Evolutionary conservation across 2,329 filamentous ascomycete genomes (phyloP).

Genomic region (Curvularia sp.): DNA sequence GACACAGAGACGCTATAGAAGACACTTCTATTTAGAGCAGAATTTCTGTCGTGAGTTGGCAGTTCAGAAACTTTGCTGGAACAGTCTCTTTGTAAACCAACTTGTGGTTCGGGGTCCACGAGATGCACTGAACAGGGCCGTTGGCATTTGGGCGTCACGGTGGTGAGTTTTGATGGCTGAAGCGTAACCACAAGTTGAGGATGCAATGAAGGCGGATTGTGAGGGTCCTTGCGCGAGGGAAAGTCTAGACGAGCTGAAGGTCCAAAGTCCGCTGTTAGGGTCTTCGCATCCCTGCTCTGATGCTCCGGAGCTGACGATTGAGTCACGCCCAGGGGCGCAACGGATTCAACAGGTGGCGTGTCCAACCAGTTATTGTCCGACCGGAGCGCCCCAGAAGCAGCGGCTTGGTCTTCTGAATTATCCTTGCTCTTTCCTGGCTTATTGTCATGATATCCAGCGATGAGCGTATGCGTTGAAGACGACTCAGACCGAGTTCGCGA

Average conservation of each 20-base stretch:
- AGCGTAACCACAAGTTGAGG: conserved; percentile 9
- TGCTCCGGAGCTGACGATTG: conserved; percentile 2
- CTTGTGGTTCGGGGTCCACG: conserved; percentile 33
- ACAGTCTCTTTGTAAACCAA: conserved; percentile 24
- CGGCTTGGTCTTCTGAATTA: conserved; percentile 10
- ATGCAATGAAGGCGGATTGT: conserved; percentile 7
- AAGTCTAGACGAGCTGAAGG: conserved; percentile 19
- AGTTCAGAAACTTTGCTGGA: conserved; percentile 21
- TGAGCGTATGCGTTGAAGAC: conserved; percentile 20
- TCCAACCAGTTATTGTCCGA: not conserved
- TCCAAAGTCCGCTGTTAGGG: conserved; percentile 1
- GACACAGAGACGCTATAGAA: conserved; percentile 33
- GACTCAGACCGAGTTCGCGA: conserved; percentile 31
- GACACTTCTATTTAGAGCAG: conserved; percentile 30
- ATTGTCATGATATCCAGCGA: conserved; percentile 15
- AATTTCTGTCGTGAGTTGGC: conserved; percentile 27
- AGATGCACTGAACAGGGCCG: conserved; percentile 23
- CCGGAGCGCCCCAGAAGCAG: not conserved
- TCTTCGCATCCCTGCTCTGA: conserved; percentile 26
- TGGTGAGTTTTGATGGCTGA: conserved; percentile 20
- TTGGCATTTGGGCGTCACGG: conserved; percentile 25
- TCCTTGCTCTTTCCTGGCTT: conserved; percentile 12
- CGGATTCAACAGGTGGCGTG: conserved; percentile 2
- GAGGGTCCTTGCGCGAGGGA: conserved; percentile 8
- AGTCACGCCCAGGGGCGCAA: conserved; percentile 8